These are phyloP conservation scores for Eucalyptus virginea DNA, from an alignment of 345 rosid genomes.

Conservation along the genomic window DNA sequence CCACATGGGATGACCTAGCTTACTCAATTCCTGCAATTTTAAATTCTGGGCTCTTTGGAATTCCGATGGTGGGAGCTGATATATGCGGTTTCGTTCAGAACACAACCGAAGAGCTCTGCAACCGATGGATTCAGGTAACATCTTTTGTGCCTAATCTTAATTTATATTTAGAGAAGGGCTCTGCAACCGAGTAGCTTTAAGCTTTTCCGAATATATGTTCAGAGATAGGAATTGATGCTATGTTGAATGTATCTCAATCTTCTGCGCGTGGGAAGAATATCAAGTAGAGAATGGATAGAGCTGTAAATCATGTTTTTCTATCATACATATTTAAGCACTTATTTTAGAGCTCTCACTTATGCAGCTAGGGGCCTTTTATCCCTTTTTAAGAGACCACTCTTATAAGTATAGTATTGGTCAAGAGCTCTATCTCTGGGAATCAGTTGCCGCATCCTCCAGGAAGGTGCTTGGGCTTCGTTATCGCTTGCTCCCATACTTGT, in stretches of 20 bases:
- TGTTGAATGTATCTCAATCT: background rate
- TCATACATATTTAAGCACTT: background rate
- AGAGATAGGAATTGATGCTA: too few species aligned
- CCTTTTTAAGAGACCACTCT: slow-evolving; percentile 74
- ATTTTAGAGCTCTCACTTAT: background rate
- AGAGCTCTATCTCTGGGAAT: slow-evolving; percentile 75
- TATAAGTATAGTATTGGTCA: slow-evolving; percentile 12
- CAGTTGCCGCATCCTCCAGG: slow-evolving; percentile 56
- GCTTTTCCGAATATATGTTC: too few species aligned
- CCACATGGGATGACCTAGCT: too few species aligned
- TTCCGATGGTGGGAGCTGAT: too few species aligned
- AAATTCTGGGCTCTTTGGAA: too few species aligned
- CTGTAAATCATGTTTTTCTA: background rate
- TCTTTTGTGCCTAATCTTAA: too few species aligned
- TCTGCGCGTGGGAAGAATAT: background rate
- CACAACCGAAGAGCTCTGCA: too few species aligned
- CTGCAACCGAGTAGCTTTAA: too few species aligned
- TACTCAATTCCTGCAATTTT: too few species aligned
- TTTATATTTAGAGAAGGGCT: too few species aligned
- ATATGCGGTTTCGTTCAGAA: too few species aligned
- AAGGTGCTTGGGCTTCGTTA: slow-evolving; percentile 62
- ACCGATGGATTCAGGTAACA: too few species aligned
- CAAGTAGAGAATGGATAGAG: background rate
- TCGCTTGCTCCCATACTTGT: slow-evolving; percentile 53
- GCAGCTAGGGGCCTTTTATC: slow-evolving; percentile 80